phyloP scores from a whole-genome alignment of 2,329 filamentous ascomycete species.

The Parastagonospora nodorum region DNA sequence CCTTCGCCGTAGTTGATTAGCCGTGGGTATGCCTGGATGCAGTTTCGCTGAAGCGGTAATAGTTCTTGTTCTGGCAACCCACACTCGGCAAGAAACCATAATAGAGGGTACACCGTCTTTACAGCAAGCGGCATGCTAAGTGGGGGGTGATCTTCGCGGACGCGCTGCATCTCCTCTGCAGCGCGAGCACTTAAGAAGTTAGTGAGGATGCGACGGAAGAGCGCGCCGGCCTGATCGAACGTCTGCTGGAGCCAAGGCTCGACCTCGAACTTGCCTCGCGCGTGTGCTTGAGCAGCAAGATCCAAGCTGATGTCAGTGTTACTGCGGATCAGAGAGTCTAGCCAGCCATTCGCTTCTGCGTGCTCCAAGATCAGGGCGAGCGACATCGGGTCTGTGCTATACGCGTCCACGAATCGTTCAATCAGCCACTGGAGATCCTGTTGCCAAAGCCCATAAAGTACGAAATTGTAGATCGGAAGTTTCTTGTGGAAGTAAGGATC shows the following conservation, averaged over 20 bases:
- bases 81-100: constrained; percentile 71
- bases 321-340: constrained; percentile 77
- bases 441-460: constrained; percentile 88
- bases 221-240: constrained; percentile 64
- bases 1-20: constrained; percentile 96
- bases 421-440: constrained; percentile 89
- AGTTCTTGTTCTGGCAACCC: constrained; percentile 69
- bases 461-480: constrained; percentile 80
- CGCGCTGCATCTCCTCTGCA: constrained; percentile 75
- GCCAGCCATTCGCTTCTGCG: constrained; percentile 80
- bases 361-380: constrained; percentile 77
- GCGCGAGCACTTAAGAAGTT: constrained; percentile 87
- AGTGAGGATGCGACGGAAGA: constrained; percentile 72
- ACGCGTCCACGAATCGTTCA: constrained; percentile 75
- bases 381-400: constrained; percentile 70
- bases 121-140: constrained; percentile 79
- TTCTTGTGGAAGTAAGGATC: constrained; percentile 82
- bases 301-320: constrained; percentile 87
- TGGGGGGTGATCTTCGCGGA: constrained; percentile 70
- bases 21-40: constrained; percentile 89
- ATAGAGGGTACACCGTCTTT: constrained; percentile 79
- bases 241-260: constrained; percentile 79
- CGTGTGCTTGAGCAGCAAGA: constrained; percentile 82
- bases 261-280: constrained; percentile 78
- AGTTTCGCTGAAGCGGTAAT: constrained; percentile 80